Percentiles rank a stretch among this genome's conserved stretches.
These are phyloP conservation scores for Verticillium longisporum DNA, from an alignment of 2,329 filamentous ascomycete species.

Conservation along the genomic window DNA sequence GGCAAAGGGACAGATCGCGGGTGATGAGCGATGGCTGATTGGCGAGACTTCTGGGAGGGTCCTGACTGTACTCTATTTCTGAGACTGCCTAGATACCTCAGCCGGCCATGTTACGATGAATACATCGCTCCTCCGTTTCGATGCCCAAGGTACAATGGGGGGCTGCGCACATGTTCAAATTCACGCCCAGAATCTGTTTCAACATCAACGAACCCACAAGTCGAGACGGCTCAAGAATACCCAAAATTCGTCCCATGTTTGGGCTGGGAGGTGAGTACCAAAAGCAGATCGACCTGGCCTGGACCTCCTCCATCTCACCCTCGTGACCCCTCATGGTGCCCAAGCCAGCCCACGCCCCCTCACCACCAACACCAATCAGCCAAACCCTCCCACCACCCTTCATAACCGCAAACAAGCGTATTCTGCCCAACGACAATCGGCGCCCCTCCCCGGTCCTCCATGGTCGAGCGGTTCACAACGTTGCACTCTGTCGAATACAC, in stretches of 20 bases:
- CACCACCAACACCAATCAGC: background rate
- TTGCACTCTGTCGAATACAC: background rate
- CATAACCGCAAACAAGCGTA: background rate
- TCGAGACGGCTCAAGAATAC: no score
- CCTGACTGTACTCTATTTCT: slow-evolving; percentile 48
- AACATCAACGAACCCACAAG: no score
- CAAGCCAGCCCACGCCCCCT: background rate
- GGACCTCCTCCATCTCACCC: background rate
- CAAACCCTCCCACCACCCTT: background rate
- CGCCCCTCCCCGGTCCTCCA: background rate
- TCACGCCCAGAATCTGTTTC: no score
- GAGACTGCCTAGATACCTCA: slow-evolving; percentile 5
- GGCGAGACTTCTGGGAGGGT: slow-evolving; percentile 46
- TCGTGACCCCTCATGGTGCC: background rate
- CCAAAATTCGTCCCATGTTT: no score
- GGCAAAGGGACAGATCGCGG: slow-evolving; percentile 45
- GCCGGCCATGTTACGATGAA: background rate
- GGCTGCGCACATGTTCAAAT: no score
- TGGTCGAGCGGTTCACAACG: background rate
- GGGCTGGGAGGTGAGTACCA: no score
- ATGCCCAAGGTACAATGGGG: no score
- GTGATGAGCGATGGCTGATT: slow-evolving; percentile 54
- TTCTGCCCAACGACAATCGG: background rate
- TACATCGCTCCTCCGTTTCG: no score
- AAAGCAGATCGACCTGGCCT: no score